Conservation (phyloP, 768 basidiomycete species). For the Phanerochaete carnosa region DNA sequence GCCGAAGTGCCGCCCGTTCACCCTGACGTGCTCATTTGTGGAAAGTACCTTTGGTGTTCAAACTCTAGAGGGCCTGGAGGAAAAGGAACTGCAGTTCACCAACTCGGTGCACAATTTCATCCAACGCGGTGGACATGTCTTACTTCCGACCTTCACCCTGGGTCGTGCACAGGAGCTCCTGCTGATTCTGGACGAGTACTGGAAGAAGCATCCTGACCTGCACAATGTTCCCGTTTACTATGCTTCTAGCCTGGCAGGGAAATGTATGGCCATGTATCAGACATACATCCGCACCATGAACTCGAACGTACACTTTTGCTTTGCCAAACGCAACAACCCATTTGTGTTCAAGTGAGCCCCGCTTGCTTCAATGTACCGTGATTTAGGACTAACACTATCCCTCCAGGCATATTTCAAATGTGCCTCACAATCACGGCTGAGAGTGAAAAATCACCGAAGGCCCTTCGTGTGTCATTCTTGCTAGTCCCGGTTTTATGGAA, state of each 20-base stretch:
- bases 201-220: constrained; percentile 93
- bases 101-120: constrained; percentile 88
- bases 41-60: constrained; percentile 99
- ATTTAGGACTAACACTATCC: not conserved
- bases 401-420: constrained; percentile 76
- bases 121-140: constrained; percentile 87
- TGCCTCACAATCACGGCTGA: constrained; percentile 83
- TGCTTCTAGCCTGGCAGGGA: constrained; percentile 90
- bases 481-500: constrained; percentile 93
- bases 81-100: constrained; percentile 93
- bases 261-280: constrained; percentile 98
- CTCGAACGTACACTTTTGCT: constrained; percentile 84
- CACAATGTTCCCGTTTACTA: constrained; percentile 97
- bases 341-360: constrained; percentile 91
- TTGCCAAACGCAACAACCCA: constrained; percentile 93
- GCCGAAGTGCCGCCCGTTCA: constrained; percentile 91
- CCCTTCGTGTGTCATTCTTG: constrained; percentile 94
- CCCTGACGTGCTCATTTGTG: constrained; percentile 95
- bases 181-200: constrained; percentile 95
- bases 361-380: constrained; percentile 15
- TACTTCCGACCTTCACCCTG: constrained; percentile 91
- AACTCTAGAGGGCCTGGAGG: constrained; percentile 83
- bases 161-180: constrained; percentile 95
- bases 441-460: constrained; percentile 93
- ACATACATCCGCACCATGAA: constrained; percentile 99